Conservation (phyloP, 495 filamentous ascomycete genomes). For the Talaromyces thailandensis region DNA sequence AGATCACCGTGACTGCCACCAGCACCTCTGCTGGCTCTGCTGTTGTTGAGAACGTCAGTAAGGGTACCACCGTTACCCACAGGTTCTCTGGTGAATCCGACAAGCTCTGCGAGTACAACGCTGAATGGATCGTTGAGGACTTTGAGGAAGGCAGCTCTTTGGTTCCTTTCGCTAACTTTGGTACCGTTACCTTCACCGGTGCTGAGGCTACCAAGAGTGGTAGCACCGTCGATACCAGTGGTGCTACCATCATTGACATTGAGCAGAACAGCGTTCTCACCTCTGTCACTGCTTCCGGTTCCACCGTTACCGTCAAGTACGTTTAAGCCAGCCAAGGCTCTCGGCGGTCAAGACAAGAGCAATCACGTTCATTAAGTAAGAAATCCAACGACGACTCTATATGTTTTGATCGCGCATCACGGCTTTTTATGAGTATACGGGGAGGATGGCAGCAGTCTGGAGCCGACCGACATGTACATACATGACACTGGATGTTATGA, state of each 20-base stretch:
- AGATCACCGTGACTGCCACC: constrained; percentile 39
- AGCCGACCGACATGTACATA: neutral
- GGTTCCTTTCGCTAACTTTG: constrained; percentile 48
- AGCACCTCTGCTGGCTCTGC: constrained; percentile 41
- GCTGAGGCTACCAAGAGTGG: constrained; percentile 22
- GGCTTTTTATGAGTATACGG: neutral
- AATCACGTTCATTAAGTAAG: too few relatives aligned
- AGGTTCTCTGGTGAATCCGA: constrained; percentile 33
- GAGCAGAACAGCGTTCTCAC: constrained; percentile 42
- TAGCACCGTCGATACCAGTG: constrained; percentile 20
- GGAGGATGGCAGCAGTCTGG: neutral
- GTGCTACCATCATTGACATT: constrained; percentile 42
- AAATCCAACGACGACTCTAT: neutral
- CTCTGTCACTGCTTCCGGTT: constrained; percentile 18
- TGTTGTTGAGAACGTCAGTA: constrained; percentile 45
- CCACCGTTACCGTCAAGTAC: neutral
- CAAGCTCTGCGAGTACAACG: constrained; percentile 38
- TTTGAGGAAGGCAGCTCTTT: constrained; percentile 36
- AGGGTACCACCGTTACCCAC: constrained; percentile 44
- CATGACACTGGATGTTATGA: neutral
- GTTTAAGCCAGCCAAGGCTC: neutral
- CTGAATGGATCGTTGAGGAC: constrained; percentile 62
- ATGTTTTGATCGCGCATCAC: neutral
- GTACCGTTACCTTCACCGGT: constrained; percentile 39
- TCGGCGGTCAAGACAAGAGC: neutral